Conservation (phyloP, 2,329 filamentous ascomycete genomes). For the Macrophomina pseudophaseolina region DNA sequence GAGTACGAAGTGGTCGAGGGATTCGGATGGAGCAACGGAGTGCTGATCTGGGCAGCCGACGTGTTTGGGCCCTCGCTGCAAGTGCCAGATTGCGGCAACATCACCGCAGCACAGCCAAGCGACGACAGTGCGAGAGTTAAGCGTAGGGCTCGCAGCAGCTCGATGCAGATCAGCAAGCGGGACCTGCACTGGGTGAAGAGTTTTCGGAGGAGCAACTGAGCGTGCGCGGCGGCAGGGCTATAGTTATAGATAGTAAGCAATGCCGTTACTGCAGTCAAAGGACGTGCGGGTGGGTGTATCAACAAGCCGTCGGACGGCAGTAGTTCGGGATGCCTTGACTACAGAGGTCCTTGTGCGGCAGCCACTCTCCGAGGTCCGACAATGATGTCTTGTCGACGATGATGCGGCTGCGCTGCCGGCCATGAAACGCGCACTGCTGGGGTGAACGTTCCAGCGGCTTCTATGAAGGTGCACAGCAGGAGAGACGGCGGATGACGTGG, state of each 20-base stretch:
- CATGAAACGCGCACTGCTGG: neutral
- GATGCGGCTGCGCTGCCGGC: neutral
- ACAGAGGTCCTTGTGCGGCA: neutral
- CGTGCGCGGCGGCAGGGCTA: neutral
- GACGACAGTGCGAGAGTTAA: neutral
- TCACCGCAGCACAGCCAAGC: slow-evolving; percentile 13
- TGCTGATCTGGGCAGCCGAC: slow-evolving; percentile 69
- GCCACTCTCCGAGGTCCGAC: slow-evolving; percentile 1
- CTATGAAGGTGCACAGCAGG: neutral
- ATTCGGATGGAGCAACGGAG: slow-evolving; percentile 74
- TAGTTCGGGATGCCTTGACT: neutral
- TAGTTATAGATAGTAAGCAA: neutral
- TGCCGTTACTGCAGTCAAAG: neutral
- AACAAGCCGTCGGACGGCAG: slow-evolving; percentile 4
- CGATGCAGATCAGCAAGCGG: slow-evolving; percentile 23
- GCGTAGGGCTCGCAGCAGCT: slow-evolving; percentile 14
- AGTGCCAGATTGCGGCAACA: slow-evolving; percentile 54
- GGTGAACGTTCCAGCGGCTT: neutral
- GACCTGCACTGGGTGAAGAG: slow-evolving; percentile 24
- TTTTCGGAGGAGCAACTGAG: neutral
- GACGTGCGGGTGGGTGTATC: neutral
- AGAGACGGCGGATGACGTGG: neutral
- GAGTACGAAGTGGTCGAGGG: slow-evolving; percentile 74
- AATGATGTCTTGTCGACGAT: neutral
- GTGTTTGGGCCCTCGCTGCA: slow-evolving; percentile 62